Conservation (phyloP, 2,329 filamentous ascomycete species). For the Canariomyces notabilis region DNA sequence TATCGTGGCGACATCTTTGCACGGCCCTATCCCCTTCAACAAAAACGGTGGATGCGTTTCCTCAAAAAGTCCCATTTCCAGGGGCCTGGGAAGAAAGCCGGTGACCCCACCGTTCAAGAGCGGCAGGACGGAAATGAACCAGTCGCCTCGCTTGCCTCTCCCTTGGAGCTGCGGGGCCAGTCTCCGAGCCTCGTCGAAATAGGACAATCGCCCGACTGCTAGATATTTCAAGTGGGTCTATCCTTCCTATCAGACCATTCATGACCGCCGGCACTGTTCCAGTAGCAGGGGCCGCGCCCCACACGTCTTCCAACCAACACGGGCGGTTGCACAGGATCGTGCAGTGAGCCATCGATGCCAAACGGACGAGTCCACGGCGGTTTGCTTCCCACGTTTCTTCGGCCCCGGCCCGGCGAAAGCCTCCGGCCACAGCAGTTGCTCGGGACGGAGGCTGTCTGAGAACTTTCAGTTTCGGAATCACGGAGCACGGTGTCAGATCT, state of each 20-base stretch:
- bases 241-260: neutral
- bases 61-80: neutral
- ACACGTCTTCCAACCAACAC: neutral
- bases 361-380: too few relatives aligned
- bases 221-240: conserved; percentile 7
- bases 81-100: conserved; percentile 7
- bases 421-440: too few relatives aligned
- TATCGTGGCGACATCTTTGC: too few relatives aligned
- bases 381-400: too few relatives aligned
- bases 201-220: conserved; percentile 21
- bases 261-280: neutral
- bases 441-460: too few relatives aligned
- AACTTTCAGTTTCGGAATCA: too few relatives aligned
- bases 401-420: too few relatives aligned
- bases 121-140: conserved; percentile 11
- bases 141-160: conserved; percentile 20
- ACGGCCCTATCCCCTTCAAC: too few relatives aligned
- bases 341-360: neutral
- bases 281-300: neutral
- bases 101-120: conserved; percentile 5
- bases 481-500: too few relatives aligned
- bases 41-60: neutral
- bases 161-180: conserved; percentile 18
- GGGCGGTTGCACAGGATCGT: neutral
- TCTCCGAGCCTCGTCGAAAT: conserved; percentile 14